These are phyloP conservation scores for Epichloe uncinata DNA, from an alignment of 2,329 filamentous ascomycete genomes.

Conservation along the genomic window DNA sequence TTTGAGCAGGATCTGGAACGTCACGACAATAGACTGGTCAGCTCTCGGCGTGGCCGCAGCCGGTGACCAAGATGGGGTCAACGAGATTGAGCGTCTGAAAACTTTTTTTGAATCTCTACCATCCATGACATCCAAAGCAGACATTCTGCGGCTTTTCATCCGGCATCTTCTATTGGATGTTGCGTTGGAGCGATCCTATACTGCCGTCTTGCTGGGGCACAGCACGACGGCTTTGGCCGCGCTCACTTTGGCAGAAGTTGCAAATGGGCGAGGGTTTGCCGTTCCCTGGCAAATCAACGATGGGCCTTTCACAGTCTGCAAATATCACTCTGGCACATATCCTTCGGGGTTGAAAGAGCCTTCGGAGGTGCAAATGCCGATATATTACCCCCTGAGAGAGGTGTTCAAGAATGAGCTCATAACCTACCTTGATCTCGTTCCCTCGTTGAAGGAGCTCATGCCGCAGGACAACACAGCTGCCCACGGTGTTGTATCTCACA, in stretches of 20 bases:
- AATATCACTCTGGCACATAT: constrained; percentile 14
- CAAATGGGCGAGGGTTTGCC: constrained; percentile 77
- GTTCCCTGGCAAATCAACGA: constrained; percentile 75
- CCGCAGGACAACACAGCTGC: constrained; percentile 21
- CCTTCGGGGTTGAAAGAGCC: constrained; percentile 9
- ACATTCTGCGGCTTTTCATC: constrained; percentile 58
- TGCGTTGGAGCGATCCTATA: constrained; percentile 46
- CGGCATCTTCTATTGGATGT: constrained; percentile 57
- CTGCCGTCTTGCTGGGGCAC: constrained; percentile 68
- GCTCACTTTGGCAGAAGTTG: constrained; percentile 72
- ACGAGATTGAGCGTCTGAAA: constrained; percentile 32
- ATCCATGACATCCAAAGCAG: constrained; percentile 62
- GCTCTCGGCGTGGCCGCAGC: constrained; percentile 21
- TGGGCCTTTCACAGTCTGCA: constrained; percentile 35
- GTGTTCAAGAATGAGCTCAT: constrained; percentile 69
- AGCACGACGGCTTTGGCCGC: constrained; percentile 82
- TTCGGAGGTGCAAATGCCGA: constrained; percentile 17
- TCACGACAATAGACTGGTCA: constrained; percentile 40
- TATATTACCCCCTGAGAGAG: constrained; percentile 71
- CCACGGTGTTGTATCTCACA: constrained; percentile 44
- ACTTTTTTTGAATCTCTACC: constrained; percentile 44
- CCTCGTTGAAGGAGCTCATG: constrained; percentile 37
- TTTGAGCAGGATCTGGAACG: constrained; percentile 47
- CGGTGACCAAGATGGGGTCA: constrained; percentile 2
- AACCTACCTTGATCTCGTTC: constrained; percentile 46